phyloP scores from a whole-genome alignment of 768 basidiomycete genomes.

The Scleroderma bovista region DNA sequence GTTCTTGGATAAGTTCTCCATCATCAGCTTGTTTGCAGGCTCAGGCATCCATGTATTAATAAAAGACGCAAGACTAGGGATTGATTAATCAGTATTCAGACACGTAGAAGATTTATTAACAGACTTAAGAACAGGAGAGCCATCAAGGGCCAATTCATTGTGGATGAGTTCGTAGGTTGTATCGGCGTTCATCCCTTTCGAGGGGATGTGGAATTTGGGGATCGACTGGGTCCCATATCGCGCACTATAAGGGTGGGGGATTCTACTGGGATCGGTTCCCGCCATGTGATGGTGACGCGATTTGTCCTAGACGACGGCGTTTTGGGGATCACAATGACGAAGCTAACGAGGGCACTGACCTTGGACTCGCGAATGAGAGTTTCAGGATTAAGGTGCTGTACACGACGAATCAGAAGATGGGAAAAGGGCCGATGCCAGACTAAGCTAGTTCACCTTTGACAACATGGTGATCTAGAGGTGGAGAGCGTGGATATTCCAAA shows the following conservation, averaged over 20 bases:
- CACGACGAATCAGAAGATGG: background rate
- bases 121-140: slow-evolving; percentile 48
- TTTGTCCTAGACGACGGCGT: slow-evolving; percentile 38
- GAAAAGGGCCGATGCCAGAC: background rate
- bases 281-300: slow-evolving; percentile 35
- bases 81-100: slow-evolving; percentile 2
- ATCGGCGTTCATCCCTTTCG: slow-evolving; percentile 54
- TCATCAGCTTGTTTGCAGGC: slow-evolving; percentile 48
- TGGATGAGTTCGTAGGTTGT: slow-evolving; percentile 52
- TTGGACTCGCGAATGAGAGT: slow-evolving; percentile 53
- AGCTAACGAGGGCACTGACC: slow-evolving; percentile 28
- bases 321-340: background rate
- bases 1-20: slow-evolving; percentile 64
- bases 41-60: slow-evolving; percentile 63
- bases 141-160: slow-evolving; percentile 57
- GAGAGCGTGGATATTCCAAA: no score
- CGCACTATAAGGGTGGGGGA: slow-evolving; percentile 48
- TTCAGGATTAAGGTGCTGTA: slow-evolving; percentile 64
- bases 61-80: slow-evolving; percentile 54
- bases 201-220: slow-evolving; percentile 63
- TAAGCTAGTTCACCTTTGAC: slow-evolving; percentile 43
- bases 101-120: background rate
- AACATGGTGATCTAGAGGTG: slow-evolving; percentile 44
- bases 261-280: slow-evolving; percentile 25
- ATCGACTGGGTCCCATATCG: slow-evolving; percentile 66